Evolutionary conservation across 2,329 filamentous ascomycete genomes (phyloP), one percentile per base, ranked within the genome.

Genomic region (Stagonosporopsis vannaccii): DNA sequence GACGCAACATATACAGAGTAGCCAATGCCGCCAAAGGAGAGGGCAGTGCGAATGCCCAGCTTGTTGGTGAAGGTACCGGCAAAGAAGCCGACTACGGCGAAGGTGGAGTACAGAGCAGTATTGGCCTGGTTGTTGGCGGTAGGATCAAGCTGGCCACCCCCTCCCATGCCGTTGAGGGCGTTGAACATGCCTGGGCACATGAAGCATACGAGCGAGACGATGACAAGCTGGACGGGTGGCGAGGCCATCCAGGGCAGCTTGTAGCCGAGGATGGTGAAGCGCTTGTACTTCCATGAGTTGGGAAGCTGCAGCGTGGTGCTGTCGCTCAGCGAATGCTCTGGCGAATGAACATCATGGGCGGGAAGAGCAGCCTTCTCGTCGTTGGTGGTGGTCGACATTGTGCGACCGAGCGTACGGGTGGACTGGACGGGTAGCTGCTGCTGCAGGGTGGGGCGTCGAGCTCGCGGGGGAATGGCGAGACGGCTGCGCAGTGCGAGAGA

Each of bases 61-160:
- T 84, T 85, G 79, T 95, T 95, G 78, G 89, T 88, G 69, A 93
- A 84, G 48, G 89, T 93, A 52, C 85, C 86, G 42, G 85, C 85
- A 60, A 87, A 85, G 79, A 87, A 87, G 15, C 85, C 85, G 12
- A 87, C 80, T 2, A 87, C 82, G 54, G 85, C 85, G 71, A 92
- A 91, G 32, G 87, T 89, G 60, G 86, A 86, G 78, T 92, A 91
- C 46, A 92, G 77, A 20, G 89, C 89, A 4, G 86, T 87, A 72
- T 86, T 89, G 67, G 89, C 86, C 65, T 88, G 84, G 73, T 89
- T 88, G 65, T 85, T 81, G 53, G 84, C 87, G 22, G 79, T 82
- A 6, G 75, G 62, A 56, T 80, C 76, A 44, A 81, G 66, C 71
- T 80, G 79, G 43, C 80, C 80, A 44, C 77, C 80, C 23, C 81